Evolutionary conservation across 164 flowering plant species (phyloP), one percentile per base, ranked within the genome.

Genomic region (Kingdonia uniflora): DNA sequence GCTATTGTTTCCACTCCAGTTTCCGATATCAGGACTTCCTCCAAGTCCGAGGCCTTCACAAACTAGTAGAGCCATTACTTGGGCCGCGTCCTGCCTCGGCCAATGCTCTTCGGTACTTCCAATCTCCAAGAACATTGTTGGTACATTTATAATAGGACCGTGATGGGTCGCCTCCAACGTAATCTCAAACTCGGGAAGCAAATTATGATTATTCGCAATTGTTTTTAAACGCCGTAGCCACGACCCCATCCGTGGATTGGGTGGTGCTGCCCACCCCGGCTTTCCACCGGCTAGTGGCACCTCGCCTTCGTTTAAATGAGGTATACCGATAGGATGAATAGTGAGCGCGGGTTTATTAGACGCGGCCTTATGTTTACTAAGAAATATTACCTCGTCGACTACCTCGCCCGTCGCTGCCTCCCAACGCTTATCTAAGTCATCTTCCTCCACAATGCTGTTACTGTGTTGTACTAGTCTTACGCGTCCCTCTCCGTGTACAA

Each of bases 141-240:
- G 94, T 26, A 76, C 74, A 58, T 68, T 68, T 7, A 84, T 78
- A 45, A 71, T 60, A 43, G 98, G 96, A 56, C 96, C 98, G 68
- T 91, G 96, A 82, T 87, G 98, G 61, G 98, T 87, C 42, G 77
- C 98, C 81, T 87, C 98, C 79, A 87, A 68, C 33, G 98, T 87
- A 43, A 91, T 67, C 95, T 85, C 89, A 67, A 82, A 85, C 60
- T 85, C 95, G 45, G 89, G 89, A 66, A 61, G 66, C 17, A 85
- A 60, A 60, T 76, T 66, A 25, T 73, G 78, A 42, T 71, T 48
- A 14, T 68, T 44, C 2, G 87, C 87, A 65, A 82, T 71, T 8
- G 11, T 71, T 65, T 80, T 85, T 68, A 85, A 64, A 19, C 71
- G 74, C 56, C 78, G 69, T 29, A 85, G 62, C 95, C 95, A 85